phyloP scores from a whole-genome alignment of 768 basidiomycete species.

The Favolaschia claudopus region DNA sequence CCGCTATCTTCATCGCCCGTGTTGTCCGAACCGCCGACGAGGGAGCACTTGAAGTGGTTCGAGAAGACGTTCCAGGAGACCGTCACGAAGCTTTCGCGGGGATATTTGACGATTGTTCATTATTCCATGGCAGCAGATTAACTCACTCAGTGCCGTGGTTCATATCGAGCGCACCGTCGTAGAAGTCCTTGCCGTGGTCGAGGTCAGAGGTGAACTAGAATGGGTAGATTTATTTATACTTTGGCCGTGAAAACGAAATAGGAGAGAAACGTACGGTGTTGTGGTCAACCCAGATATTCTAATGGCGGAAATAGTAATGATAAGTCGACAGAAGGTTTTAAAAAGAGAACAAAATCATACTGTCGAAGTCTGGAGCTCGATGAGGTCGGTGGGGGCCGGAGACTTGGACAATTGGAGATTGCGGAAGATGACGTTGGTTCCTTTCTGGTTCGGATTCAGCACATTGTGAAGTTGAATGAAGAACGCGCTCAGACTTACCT shows the following conservation, averaged over 20 bases:
- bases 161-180: conserved; percentile 26
- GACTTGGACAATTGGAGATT: conserved; percentile 22
- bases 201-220: conserved; percentile 21
- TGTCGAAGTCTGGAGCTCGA: conserved; percentile 24
- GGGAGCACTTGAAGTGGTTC: conserved; percentile 25
- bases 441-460: conserved; percentile 11
- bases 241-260: background rate
- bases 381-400: conserved; percentile 23
- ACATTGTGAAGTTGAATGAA: background rate
- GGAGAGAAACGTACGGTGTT: conserved; percentile 14
- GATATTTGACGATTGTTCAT: background rate
- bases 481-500: background rate
- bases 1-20: conserved; percentile 25
- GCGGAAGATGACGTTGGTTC: conserved; percentile 25
- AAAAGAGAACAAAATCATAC: background rate
- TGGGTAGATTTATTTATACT: background rate
- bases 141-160: conserved; percentile 24
- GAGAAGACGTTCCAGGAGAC: conserved; percentile 28
- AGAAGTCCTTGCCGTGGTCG: conserved; percentile 25
- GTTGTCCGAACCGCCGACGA: conserved; percentile 25
- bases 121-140: background rate
- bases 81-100: conserved; percentile 24
- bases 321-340: background rate
- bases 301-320: too few relatives aligned
- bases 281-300: too few relatives aligned